Conservation (phyloP, 2,329 filamentous ascomycete species). For the Aureobasidium vineae region DNA sequence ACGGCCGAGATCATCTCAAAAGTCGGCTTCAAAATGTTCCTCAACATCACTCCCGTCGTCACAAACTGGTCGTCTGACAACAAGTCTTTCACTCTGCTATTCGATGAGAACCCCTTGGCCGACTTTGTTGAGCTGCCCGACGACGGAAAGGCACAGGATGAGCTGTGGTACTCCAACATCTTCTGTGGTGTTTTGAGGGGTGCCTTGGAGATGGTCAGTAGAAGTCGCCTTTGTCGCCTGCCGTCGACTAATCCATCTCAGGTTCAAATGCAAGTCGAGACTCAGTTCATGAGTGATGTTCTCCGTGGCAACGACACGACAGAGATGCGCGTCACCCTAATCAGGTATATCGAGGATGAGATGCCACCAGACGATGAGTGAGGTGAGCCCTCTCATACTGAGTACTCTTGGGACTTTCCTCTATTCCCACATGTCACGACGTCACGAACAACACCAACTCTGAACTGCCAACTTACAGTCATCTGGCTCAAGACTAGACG, state of each 20-base stretch:
- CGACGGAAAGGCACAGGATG: constrained; percentile 91
- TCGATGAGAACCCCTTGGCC: constrained; percentile 94
- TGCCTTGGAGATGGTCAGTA: constrained; percentile 83
- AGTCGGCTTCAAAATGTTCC: constrained; percentile 98
- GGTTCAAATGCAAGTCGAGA: constrained; percentile 97
- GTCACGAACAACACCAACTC: neutral
- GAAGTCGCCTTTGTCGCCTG: neutral
- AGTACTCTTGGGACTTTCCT: neutral
- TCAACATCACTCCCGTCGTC: constrained; percentile 91
- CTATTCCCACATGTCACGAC: constrained; percentile 1
- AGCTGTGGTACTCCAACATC: constrained; percentile 98
- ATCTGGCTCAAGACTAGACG: neutral
- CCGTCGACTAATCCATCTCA: constrained; percentile 36
- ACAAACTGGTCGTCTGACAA: constrained; percentile 96
- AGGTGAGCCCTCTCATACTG: neutral
- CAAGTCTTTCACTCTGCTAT: constrained; percentile 93
- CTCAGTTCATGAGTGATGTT: constrained; percentile 92
- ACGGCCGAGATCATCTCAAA: constrained; percentile 97
- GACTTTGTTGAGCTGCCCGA: constrained; percentile 98
- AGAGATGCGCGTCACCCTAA: constrained; percentile 89
- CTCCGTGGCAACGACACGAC: constrained; percentile 92
- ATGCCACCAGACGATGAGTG: constrained; percentile 94
- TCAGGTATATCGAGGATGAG: constrained; percentile 96
- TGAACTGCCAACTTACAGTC: neutral
- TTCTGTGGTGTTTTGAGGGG: constrained; percentile 89